Evolutionary conservation across 495 filamentous ascomycete genomes (phyloP), one percentile per base, ranked within the genome.

Genomic region (Thozetella sp.): DNA sequence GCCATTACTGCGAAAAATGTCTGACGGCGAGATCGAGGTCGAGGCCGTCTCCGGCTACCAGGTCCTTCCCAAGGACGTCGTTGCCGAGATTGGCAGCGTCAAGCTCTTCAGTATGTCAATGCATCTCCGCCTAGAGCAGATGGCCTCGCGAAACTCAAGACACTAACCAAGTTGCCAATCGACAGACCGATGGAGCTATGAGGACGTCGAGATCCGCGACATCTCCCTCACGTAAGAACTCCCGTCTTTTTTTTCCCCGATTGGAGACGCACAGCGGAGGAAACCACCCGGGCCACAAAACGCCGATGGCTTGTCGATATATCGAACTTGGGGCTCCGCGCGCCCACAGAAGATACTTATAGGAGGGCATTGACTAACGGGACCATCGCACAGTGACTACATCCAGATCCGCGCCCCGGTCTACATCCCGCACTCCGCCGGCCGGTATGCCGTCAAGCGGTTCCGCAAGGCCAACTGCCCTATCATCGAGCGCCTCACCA

Each of bases 391-490:
- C 75, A 99, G 95, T 83, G 95, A 99, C 78, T 99, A 99, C 88
- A 95, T 99, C 78, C 93, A 97, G 83, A 97, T 98, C 87, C 93
- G 95, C 67, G 86, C 91, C 59, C 96, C 96, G 63, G 95, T 98
- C 85, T 99, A 97, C 86, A 87, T 96, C 76, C 91, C 95, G 70
- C 95, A 99, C 86, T 96, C 95, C 65, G 96, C 96, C 72, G 95
- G 95, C 76, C 93, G 95, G 72, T 98, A 97, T 84, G 95, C 95
- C 76, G 88, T 90, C 80, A 99, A 99, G 91, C 90, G 95, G 70
- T 99, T 99, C 92, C 90, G 95, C 83, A 99, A 99, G 88, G 93
- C 96, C 75, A 93, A 98, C 88, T 98, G 95, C 90, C 95, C 95
- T 67, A 98, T 99, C 87, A 97, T 99, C 71, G 95, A 99, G 90